Percentiles rank a stretch among this genome's conserved stretches.
phyloP scores from a whole-genome alignment of 2,329 filamentous ascomycete genomes.

The Nakataea oryzae region DNA sequence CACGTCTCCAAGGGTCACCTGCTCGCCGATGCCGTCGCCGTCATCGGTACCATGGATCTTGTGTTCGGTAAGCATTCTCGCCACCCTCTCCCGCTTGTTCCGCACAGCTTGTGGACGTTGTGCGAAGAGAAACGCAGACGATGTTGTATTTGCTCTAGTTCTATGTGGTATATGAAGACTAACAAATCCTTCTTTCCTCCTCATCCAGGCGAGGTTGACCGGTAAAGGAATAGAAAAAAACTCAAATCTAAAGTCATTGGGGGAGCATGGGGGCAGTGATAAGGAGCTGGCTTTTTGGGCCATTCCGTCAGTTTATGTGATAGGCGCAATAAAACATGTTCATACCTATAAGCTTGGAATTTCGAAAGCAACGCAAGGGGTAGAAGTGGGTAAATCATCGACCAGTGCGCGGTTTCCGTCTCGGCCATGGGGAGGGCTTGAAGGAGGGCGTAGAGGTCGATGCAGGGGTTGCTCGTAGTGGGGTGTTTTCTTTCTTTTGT shows the following conservation, averaged over 20 bases:
- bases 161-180: slow-evolving; percentile 1
- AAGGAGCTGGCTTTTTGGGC: not conserved
- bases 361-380: not conserved
- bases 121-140: not conserved
- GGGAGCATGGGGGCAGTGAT: not conserved
- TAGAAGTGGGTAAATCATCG: slow-evolving; percentile 1
- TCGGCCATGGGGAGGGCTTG: too few species aligned
- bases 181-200: not conserved
- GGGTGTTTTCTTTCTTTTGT: slow-evolving; percentile 1
- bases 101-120: not conserved
- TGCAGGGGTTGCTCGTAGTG: not conserved
- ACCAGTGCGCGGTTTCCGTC: too few species aligned
- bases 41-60: slow-evolving; percentile 84
- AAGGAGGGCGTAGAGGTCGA: not conserved
- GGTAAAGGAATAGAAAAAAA: slow-evolving; percentile 21
- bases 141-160: slow-evolving; percentile 21
- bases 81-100: not conserved
- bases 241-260: not conserved
- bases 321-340: not conserved
- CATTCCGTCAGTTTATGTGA: not conserved
- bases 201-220: slow-evolving; percentile 46
- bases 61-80: slow-evolving; percentile 60
- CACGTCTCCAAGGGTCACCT: slow-evolving; percentile 87
- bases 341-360: not conserved
- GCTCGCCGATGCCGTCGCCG: slow-evolving; percentile 90